These are phyloP conservation scores for Herpetomonas samuelpessoai DNA, from an alignment of 208 protist species.

Conservation along the genomic window DNA sequence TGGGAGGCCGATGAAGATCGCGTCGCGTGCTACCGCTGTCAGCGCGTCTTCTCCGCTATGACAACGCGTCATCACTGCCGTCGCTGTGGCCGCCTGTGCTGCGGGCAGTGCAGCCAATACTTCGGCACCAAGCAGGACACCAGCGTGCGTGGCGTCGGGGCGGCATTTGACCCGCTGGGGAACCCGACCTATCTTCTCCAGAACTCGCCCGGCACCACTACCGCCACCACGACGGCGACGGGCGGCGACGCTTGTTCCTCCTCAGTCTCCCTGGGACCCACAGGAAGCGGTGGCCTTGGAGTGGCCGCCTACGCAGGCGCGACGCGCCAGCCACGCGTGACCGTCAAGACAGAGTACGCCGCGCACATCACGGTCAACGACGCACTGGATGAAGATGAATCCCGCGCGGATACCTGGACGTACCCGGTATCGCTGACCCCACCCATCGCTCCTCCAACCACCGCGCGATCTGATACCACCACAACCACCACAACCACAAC, in stretches of 20 bases:
- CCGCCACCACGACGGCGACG: too few species aligned
- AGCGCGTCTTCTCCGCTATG: conserved; percentile 35
- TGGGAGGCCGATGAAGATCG: conserved; percentile 55
- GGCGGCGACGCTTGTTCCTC: too few species aligned
- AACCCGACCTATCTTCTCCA: too few species aligned
- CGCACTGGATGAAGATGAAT: conserved; percentile 18
- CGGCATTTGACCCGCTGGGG: too few species aligned
- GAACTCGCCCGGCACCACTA: too few species aligned
- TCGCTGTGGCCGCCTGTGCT: conserved; percentile 64
- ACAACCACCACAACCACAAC: neutral
- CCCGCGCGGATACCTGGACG: conserved; percentile 47
- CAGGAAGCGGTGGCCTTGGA: too few species aligned
- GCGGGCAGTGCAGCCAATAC: conserved; percentile 56
- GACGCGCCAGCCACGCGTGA: conserved; percentile 7
- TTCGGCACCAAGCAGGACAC: conserved; percentile 52
- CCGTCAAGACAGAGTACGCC: conserved; percentile 39
- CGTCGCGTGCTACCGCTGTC: conserved; percentile 40
- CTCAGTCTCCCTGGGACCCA: too few species aligned
- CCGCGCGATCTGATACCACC: neutral
- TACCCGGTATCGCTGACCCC: conserved; percentile 14
- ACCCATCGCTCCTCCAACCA: neutral
- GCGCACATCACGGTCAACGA: conserved; percentile 31
- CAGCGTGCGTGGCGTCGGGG: conserved; percentile 5
- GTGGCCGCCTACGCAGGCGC: too few species aligned
- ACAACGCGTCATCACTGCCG: conserved; percentile 64